A percentile compares a stretch with the other conserved stretches of the same genome.
Conservation (phyloP, 352 stramenopile species). For the Pythium chondricola region DNA sequence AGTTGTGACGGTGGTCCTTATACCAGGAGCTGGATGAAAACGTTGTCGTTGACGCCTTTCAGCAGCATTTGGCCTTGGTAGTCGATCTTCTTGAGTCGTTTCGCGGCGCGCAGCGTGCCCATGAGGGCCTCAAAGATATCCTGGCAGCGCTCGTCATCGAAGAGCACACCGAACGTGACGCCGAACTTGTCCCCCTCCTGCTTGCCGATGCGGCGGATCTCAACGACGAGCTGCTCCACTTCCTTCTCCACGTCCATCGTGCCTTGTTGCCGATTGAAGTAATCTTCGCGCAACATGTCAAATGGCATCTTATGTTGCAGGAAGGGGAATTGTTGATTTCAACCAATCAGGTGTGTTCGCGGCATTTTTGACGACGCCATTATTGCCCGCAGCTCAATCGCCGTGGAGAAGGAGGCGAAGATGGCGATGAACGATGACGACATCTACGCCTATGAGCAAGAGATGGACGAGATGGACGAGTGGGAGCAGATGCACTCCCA, state of each 20-base stretch:
- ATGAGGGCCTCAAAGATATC: slow-evolving; percentile 79
- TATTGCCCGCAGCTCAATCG: background rate
- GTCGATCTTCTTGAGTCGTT: slow-evolving; percentile 67
- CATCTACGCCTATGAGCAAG: slow-evolving; percentile 72
- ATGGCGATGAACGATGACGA: slow-evolving; percentile 56
- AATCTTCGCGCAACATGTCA: background rate
- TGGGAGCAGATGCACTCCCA: slow-evolving; percentile 79
- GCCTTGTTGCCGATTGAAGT: background rate
- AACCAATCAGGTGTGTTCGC: slow-evolving; percentile 24
- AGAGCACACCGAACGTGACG: slow-evolving; percentile 73
- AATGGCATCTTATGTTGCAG: background rate
- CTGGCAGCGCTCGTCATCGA: slow-evolving; percentile 77
- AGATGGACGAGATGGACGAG: slow-evolving; percentile 71
- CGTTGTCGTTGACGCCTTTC: slow-evolving; percentile 76
- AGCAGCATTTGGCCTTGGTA: slow-evolving; percentile 79
- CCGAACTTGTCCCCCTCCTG: slow-evolving; percentile 45
- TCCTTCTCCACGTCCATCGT: slow-evolving; percentile 65
- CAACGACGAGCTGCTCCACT: slow-evolving; percentile 55
- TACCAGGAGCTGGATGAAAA: slow-evolving; percentile 61
- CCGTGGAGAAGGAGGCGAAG: background rate
- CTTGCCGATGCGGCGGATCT: slow-evolving; percentile 58
- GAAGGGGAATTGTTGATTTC: slow-evolving; percentile 17
- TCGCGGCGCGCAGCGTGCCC: slow-evolving; percentile 75
- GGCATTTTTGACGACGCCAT: slow-evolving; percentile 13
- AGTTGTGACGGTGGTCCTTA: slow-evolving; percentile 4